Evolutionary conservation across 495 filamentous ascomycete genomes (phyloP).

Genomic region (Lophiostoma macrostomum): DNA sequence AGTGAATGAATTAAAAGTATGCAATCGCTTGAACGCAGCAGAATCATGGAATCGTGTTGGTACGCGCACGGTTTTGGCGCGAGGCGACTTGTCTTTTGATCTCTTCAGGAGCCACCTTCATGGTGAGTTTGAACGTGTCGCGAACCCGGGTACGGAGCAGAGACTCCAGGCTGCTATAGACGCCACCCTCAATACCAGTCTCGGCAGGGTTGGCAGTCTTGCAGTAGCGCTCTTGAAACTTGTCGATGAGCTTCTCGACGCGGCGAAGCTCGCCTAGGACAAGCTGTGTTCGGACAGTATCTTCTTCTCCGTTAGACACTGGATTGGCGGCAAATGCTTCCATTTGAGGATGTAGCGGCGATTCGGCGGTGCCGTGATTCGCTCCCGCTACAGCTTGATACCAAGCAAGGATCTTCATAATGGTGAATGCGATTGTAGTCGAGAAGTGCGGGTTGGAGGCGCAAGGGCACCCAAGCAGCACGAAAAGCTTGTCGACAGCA

Average conservation of each 20-base stretch:
- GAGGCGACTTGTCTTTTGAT: constrained; percentile 28
- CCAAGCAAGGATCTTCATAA: constrained; percentile 31
- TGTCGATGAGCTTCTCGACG: constrained; percentile 32
- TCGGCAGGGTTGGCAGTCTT: constrained; percentile 15
- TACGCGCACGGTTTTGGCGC: constrained; percentile 1
- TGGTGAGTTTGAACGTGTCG: constrained; percentile 29
- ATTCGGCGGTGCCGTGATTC: constrained; percentile 5
- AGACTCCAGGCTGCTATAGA: constrained; percentile 24
- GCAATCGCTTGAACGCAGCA: constrained; percentile 1
- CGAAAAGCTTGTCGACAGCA: constrained; percentile 29
- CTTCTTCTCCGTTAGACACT: constrained; percentile 24
- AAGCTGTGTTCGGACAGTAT: constrained; percentile 20
- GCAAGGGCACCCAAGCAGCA: constrained; percentile 28
- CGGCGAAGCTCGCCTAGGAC: constrained; percentile 28
- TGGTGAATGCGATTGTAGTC: constrained; percentile 33
- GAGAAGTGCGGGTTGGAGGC: constrained; percentile 31
- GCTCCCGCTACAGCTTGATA: constrained; percentile 27
- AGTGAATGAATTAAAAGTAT: background rate
- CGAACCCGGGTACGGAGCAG: constrained; percentile 29
- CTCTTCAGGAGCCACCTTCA: constrained; percentile 29
- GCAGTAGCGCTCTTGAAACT: constrained; percentile 31
- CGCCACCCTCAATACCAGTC: constrained; percentile 19
- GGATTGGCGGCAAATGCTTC: constrained; percentile 25
- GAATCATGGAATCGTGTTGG: constrained; percentile 1
- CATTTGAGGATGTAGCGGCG: constrained; percentile 11